Base-by-base conservation (phyloP, 2,329 filamentous ascomycete species). In the Verticillium zaregamsianum region DNA sequence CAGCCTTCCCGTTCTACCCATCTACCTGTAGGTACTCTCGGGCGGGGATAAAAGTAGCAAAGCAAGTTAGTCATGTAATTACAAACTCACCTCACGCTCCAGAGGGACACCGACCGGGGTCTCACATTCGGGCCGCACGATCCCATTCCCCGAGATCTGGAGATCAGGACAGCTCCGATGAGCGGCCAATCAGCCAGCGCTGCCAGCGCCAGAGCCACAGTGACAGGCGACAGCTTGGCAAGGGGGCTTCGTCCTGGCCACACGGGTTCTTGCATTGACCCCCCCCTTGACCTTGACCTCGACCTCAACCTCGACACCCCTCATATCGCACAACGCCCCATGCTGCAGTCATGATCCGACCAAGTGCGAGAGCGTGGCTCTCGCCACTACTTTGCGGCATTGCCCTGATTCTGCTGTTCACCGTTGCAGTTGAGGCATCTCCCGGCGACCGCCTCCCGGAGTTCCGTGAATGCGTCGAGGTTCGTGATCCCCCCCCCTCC, bases 381-480 rank as follows among this genome's bases (percentile, higher is more conserved):
- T 65, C 63, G 62, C 59, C 64, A 59, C 63, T 65, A 58, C 63
- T 72, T 63, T 65, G 76, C 64, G 65, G 69, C 66, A 63, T 77
- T 59, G 68, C 73, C 63, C 65, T 81, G 59, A 65, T 69, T 12
- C 55, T 79, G 54, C 66, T 80, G 60, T 74, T 85, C 64, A 73
- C 76, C 35, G 69, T 68, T 59, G 74, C 75, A n/a, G 80, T 80
- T 17, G 76, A 81, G 60, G 95, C 93, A 32, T 97, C 93, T 5
- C 70, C 88, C 57, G 95, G 95, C 66, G 95, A 99, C 75, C 84
- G 87, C 61, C 80, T 97, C 63, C 92, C 92, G 20, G 93, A 96
- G 70, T 99, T 99, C 74, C 85, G 83, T 72, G 82, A 93, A 74
- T 99, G 95, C 74, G 86, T 98, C 59, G 78, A 92, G 81, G 94